phyloP scores from a whole-genome alignment of 495 filamentous ascomycete genomes.

The Rostrohypoxylon terebratum region DNA sequence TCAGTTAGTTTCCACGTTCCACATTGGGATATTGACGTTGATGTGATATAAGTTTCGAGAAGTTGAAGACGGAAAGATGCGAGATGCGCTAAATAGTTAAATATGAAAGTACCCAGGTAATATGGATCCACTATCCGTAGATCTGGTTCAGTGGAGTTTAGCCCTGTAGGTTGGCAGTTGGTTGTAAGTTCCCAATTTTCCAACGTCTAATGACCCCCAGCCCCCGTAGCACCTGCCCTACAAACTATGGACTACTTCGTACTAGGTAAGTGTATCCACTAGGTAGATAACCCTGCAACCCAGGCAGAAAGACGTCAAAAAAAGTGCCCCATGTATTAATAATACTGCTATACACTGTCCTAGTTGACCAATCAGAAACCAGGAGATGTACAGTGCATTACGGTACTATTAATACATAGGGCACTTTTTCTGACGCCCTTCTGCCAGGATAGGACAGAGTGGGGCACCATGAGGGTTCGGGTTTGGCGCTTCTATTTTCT shows the following conservation, averaged over 20 bases:
- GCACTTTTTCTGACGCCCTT: too few relatives aligned
- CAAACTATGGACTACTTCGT: not conserved
- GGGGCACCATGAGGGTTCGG: not conserved
- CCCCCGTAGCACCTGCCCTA: not conserved
- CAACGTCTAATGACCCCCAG: conserved; percentile 1
- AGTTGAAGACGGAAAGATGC: conserved; percentile 8
- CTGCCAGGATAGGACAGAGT: conserved; percentile 5
- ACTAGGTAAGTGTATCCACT: too few relatives aligned
- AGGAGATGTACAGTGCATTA: too few relatives aligned
- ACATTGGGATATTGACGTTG: conserved; percentile 10
- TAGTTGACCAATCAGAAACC: too few relatives aligned
- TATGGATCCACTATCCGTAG: too few relatives aligned
- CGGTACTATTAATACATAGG: too few relatives aligned
- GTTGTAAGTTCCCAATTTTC: not conserved
- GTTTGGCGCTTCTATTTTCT: not conserved
- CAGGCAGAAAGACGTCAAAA: too few relatives aligned
- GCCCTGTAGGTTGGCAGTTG: too few relatives aligned
- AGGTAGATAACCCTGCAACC: too few relatives aligned
- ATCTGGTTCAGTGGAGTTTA: conserved; percentile 25
- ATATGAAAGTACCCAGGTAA: not conserved
- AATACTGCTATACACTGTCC: too few relatives aligned
- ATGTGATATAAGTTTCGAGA: conserved; percentile 16
- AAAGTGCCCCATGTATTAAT: too few relatives aligned
- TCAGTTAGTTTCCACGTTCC: conserved; percentile 21
- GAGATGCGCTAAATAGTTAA: not conserved